A percentile compares a stretch with the other conserved stretches of the same genome.
These are phyloP conservation scores for Saccharomyces jurei DNA, from an alignment of 805 yeast genomes.

Conservation along the genomic window DNA sequence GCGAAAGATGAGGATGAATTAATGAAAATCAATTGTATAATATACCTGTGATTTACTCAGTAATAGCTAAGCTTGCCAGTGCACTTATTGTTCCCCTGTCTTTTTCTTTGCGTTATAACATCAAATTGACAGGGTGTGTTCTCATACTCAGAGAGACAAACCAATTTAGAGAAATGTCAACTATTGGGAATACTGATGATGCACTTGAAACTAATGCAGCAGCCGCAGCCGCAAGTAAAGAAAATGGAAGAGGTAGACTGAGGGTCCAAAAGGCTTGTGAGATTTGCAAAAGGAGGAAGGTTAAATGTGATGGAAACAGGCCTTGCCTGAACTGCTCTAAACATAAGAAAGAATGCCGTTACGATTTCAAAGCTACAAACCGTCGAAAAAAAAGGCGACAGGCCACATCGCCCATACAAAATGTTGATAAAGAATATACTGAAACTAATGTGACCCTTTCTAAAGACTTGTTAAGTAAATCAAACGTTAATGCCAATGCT, in stretches of 20 bases:
- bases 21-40: neutral
- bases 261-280: conserved; percentile 21
- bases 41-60: neutral
- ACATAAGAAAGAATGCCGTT: conserved; percentile 9
- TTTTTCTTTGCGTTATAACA: neutral
- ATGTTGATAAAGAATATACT: neutral
- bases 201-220: neutral
- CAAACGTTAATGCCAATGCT: neutral
- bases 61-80: neutral
- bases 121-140: neutral
- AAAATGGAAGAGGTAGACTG: conserved; percentile 1
- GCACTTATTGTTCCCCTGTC: neutral
- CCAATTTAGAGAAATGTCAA: neutral
- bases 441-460: neutral
- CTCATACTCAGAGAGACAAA: neutral
- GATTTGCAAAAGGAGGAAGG: conserved; percentile 19
- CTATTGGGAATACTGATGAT: neutral
- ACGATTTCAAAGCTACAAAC: conserved; percentile 1
- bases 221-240: neutral
- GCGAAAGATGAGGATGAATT: neutral
- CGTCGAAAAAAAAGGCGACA: conserved; percentile 1
- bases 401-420: neutral
- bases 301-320: conserved; percentile 19
- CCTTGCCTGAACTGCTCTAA: conserved; percentile 18
- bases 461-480: neutral